These are phyloP conservation scores for Plasmopara muralis DNA, from an alignment of 352 stramenopile genomes.

Conservation along the genomic window DNA sequence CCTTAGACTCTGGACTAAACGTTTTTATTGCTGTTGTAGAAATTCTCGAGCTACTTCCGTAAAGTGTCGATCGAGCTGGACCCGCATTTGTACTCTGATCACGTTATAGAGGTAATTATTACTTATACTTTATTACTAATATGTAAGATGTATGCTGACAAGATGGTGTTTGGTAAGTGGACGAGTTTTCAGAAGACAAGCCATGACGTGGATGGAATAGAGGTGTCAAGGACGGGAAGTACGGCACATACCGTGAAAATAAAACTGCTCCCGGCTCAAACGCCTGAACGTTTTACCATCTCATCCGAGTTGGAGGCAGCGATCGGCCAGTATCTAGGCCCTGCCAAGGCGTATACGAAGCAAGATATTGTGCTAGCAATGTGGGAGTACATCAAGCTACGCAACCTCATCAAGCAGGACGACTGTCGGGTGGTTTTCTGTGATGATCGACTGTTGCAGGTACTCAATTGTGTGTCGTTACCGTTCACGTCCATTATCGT, in stretches of 20 bases:
- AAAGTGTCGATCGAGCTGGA: slow-evolving; percentile 71
- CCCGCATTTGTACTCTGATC: slow-evolving; percentile 57
- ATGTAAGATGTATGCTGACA: neutral
- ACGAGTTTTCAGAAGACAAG: slow-evolving; percentile 70
- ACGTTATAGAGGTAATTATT: slow-evolving; percentile 47
- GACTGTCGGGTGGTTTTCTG: slow-evolving; percentile 68
- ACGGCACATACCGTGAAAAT: slow-evolving; percentile 56
- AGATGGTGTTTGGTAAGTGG: slow-evolving; percentile 31
- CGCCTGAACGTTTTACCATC: slow-evolving; percentile 51
- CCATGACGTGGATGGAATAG: slow-evolving; percentile 52
- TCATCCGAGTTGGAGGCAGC: slow-evolving; percentile 35
- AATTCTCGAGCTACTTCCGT: slow-evolving; percentile 72
- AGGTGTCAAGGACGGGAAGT: slow-evolving; percentile 45
- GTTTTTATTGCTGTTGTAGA: slow-evolving; percentile 20
- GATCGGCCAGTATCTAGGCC: slow-evolving; percentile 36
- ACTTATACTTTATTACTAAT: no score
- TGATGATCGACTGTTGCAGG: slow-evolving; percentile 38
- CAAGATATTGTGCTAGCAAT: slow-evolving; percentile 64
- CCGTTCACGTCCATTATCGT: slow-evolving; percentile 65
- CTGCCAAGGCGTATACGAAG: slow-evolving; percentile 52
- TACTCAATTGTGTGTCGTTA: slow-evolving; percentile 64
- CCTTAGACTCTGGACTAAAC: no score
- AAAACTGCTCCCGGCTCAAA: slow-evolving; percentile 52
- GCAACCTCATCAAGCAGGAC: slow-evolving; percentile 75
- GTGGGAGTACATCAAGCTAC: slow-evolving; percentile 74